Evolutionary conservation across 2,329 filamentous ascomycete genomes (phyloP), one percentile per base, ranked within the genome.

Genomic region (Teratosphaeria viscida): DNA sequence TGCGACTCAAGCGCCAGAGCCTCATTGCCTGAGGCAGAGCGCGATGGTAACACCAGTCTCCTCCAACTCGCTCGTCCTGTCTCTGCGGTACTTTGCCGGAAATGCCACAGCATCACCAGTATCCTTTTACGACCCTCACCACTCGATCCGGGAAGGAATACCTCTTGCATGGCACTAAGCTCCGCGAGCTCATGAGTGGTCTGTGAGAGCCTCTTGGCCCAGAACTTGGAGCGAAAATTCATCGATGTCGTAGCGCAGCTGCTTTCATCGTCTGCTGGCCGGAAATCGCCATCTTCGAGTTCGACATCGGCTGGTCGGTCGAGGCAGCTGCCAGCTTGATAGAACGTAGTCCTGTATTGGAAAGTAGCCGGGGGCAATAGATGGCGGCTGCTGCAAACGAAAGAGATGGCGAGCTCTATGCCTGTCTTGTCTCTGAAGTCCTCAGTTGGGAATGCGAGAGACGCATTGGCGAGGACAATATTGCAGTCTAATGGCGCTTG

Each of bases 171-270:
- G 3, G 75, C 77, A 1, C 71, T 76, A 52, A 78, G 69, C 3
- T 69, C 64, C 35, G 69, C 65, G 11, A 79, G 63, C 3, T 67
- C 66, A 3, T 67, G 63, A 2, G 67, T 63, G 1, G 76, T 73
- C 8, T 64, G 63, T 1, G 62, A 66, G 61, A 78, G 70, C 37
- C 69, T 70, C 12, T 66, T 66, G 0, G 73, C 77, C 77, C 77
- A 79, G 60, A 78, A 79, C 2, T 64, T 67, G 55, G 75, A 76
- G 2, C 75, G 74, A 56, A 79, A 79, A 65, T 66, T 72, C 60
- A 64, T 65, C 62, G 59, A 73, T 57, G 52, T 68, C 54, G 59
- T 70, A 14, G 37, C 16, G 63, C 59, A 59, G 61, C 55, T 69
- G 66, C 37, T 47, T 4, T 58, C 58, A 49, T 64, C 61, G 11